Evolutionary conservation across 192 early-diverging fungal species (phyloP).

Genomic region (Spizellomyces punctatus): DNA sequence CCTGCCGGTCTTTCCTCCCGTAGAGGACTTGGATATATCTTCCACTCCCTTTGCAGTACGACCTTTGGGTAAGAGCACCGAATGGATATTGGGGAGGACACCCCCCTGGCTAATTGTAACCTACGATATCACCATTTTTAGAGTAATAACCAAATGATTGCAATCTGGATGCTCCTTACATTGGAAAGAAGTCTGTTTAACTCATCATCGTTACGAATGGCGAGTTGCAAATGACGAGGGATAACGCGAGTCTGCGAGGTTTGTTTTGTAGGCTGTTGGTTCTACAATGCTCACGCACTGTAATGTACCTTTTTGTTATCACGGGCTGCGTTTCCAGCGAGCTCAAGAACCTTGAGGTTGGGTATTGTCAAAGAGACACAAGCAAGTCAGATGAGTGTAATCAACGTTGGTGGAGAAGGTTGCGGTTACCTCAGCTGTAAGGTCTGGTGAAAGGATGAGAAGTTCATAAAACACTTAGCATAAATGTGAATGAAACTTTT

Average conservation of each 20-base stretch:
- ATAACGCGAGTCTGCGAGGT: constrained; percentile 80
- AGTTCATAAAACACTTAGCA: too few relatives aligned
- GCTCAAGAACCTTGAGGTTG: constrained; percentile 64
- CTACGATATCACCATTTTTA: not conserved
- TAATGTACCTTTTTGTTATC: constrained; percentile 68
- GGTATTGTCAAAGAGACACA: too few relatives aligned
- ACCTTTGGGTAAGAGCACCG: constrained; percentile 28
- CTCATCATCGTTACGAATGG: constrained; percentile 90
- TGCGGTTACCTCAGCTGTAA: constrained; percentile 70
- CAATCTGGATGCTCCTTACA: constrained; percentile 23
- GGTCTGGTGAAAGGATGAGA: constrained; percentile 37
- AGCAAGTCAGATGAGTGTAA: too few relatives aligned
- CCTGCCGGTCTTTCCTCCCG: not conserved
- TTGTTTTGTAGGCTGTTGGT: not conserved
- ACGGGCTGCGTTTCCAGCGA: constrained; percentile 88
- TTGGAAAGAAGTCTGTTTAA: constrained; percentile 77
- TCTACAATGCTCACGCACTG: not conserved
- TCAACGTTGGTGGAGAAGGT: too few relatives aligned
- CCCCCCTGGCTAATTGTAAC: constrained; percentile 82
- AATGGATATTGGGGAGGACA: constrained; percentile 36
- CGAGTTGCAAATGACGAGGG: constrained; percentile 73
- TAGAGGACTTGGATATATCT: not conserved
- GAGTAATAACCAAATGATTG: not conserved
- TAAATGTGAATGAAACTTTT: not conserved
- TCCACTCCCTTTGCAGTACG: constrained; percentile 4